These are phyloP conservation scores for Ceratocystis cubensis DNA, from an alignment of 2,329 filamentous ascomycete genomes.

Conservation along the genomic window DNA sequence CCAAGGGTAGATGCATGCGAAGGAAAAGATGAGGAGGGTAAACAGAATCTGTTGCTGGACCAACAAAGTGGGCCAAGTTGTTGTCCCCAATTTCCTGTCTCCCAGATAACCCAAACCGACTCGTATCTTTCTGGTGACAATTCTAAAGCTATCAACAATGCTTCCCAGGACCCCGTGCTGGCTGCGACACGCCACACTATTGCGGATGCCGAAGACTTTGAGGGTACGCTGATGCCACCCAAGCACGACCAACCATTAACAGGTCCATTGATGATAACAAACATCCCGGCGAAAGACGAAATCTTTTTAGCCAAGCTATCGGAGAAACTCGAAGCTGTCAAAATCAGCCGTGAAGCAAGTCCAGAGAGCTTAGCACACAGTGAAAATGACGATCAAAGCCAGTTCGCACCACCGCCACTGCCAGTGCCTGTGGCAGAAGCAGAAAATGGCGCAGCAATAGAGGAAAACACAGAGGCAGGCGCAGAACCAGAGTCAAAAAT, in stretches of 20 bases:
- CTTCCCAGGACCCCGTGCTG: not conserved
- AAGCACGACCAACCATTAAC: conserved; percentile 37
- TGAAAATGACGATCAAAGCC: conserved; percentile 1
- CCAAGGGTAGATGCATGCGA: not conserved
- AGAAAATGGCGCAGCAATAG: not conserved
- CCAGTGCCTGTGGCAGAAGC: conserved; percentile 20
- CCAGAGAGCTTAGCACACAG: conserved; percentile 18
- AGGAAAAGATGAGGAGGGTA: not conserved
- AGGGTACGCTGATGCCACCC: conserved; percentile 29
- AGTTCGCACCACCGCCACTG: conserved; percentile 8
- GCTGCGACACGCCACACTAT: not conserved
- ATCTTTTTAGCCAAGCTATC: conserved; percentile 40
- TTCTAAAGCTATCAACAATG: not conserved
- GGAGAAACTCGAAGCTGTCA: conserved; percentile 40
- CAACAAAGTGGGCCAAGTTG: not conserved
- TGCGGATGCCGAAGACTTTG: not conserved
- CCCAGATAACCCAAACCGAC: not conserved
- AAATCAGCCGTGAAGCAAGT: conserved; percentile 32
- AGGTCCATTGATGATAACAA: conserved; percentile 43
- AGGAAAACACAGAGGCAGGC: not conserved
- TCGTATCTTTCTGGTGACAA: not conserved
- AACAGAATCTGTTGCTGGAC: not conserved
- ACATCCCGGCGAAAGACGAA: conserved; percentile 44
- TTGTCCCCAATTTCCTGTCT: not conserved
- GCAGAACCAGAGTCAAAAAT: not conserved